Base-by-base conservation (phyloP, 2,329 filamentous ascomycete genomes). In the Aphanoascus verrucosus region DNA sequence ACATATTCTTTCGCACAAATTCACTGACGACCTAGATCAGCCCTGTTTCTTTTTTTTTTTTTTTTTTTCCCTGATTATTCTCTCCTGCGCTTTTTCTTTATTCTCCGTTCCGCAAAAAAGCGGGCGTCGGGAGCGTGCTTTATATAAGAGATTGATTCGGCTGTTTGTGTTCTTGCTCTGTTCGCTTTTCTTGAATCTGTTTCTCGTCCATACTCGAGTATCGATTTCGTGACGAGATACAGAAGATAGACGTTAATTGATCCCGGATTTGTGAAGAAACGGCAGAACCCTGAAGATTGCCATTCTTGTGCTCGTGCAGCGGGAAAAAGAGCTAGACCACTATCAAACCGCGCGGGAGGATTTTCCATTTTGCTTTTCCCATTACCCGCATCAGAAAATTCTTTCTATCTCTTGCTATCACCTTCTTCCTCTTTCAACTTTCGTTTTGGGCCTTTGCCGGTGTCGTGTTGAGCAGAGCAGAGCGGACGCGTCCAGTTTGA, bases 241-340 rank as follows among this genome's bases (percentile, higher is more conserved):
- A 19, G 37, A 32, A 37, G 31, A 47, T 5, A 31, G 14, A 12
- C 5, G 14, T 12, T 8, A 47, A 34, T 47, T 9, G 42, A 23
- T 14, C 42, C 41, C 3, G 42, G 9, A 52, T 14, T 14, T 17
- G 34, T 41, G 37, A n/a, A 46, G 31, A 19, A 35, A 38, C 32
- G 17, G 40, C 50, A 28, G 42, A 52, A 46, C 50, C 41, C 38
- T 52, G 50, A 52, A 52, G 50, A 52, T 52, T 52, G 17, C 50
- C 50, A 41, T 45, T 52, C 50, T 52, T 17, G 50, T 52, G 42
- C 50, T 46, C 50, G 50, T 52, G 50, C 50, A 52, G 50, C 50
- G 32, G 23, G 23, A 28, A 28, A n/a, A 52, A 52, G 40, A 46
- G 19, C 50, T 52, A 35, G 50, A 46, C 42, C 42, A 42, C 50